Evolutionary conservation across 2,329 filamentous ascomycete species (phyloP), one percentile per base, ranked within the genome.

Genomic region (Fusarium virguliforme): DNA sequence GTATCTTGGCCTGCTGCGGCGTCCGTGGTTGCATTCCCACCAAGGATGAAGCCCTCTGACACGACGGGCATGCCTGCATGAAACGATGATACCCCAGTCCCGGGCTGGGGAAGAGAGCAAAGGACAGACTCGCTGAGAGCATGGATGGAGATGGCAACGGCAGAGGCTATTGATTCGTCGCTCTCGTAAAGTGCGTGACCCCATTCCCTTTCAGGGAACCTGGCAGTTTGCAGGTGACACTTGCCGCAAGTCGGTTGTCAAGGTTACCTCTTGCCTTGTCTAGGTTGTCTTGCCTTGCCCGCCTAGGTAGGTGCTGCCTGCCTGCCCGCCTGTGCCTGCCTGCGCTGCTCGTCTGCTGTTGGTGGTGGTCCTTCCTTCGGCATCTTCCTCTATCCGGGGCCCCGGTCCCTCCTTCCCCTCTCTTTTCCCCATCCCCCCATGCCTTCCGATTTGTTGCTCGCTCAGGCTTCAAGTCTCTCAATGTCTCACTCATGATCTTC

Each of bases 391-490:
- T 61, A 60, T 70, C 63, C 67, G 55, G 53, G 63, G 68, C 55
- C 64, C 65, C 54, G 46, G 18, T 53, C 53, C 34, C 32, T 38
- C 15, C 34, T 46, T 55, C 46, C 43, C 43, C 57, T 26, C 46
- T 24, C 35, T 22, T 24, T 60, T 35, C 43, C 24, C 34, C 34
- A 28, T 34, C 26, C 22, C 15, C 50, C 59, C 30, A 46, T 22
- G 53, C 53, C 65, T 72, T 72, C 68, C 55, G 64, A 68, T 65
- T 68, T 71, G 63, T 56, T 60, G 46, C 37, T 34, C 26, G 28
- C 34, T 35, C 22, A 38, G 38, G 51, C 50, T 61, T 57, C 40
- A 53, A 60, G 54, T 53, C 64, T 67, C 32, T 51, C 41, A 46
- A 46, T 58, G 26, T 43, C 51, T 68, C 55, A 46, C 56, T 63